Conservation (phyloP, 2,329 filamentous ascomycete species). For the Cercospora beticola region DNA sequence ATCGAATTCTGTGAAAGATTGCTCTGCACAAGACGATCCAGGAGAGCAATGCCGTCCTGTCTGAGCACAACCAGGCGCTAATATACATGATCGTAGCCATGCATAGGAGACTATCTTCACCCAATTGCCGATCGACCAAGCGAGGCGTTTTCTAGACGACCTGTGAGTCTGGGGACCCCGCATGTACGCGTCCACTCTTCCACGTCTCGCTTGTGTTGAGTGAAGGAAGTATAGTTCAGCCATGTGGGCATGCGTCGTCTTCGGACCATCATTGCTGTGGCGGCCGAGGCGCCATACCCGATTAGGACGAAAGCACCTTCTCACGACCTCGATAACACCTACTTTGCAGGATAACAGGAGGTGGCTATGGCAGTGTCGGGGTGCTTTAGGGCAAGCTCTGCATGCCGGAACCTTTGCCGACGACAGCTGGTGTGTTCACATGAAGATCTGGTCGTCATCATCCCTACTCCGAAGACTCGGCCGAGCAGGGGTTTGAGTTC, state of each 20-base stretch:
- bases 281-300: not conserved
- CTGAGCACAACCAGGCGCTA: conserved; percentile 5
- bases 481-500: not conserved
- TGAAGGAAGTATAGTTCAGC: not conserved
- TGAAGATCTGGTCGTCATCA: not conserved
- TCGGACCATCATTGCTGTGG: not conserved
- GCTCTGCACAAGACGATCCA: not conserved
- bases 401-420: not conserved
- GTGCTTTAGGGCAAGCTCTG: not conserved
- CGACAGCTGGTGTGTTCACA: not conserved
- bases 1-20: not conserved
- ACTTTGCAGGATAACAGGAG: not conserved
- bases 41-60: not conserved
- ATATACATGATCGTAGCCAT: not conserved
- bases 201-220: not conserved
- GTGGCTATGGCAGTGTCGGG: not conserved
- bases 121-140: not conserved
- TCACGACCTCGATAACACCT: not conserved
- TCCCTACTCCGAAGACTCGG: not conserved
- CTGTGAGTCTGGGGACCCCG: not conserved
- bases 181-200: not conserved
- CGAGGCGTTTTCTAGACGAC: not conserved
- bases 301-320: not conserved
- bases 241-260: not conserved
- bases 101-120: not conserved